Evolutionary conservation across 2,329 filamentous ascomycete genomes (phyloP).

Genomic region (Thelonectria blattea): DNA sequence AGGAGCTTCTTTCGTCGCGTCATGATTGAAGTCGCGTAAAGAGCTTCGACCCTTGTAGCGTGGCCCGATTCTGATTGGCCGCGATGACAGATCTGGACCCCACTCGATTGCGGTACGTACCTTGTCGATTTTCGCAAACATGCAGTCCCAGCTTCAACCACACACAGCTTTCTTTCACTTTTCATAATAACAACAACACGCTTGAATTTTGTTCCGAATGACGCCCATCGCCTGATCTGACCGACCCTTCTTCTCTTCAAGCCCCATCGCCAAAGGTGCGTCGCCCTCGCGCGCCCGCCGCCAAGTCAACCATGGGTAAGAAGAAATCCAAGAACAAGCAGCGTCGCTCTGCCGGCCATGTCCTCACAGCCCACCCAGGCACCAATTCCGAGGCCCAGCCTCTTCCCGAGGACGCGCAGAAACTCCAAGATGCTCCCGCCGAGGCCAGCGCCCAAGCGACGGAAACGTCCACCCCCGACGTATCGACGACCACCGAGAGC

Average conservation of each 20-base stretch:
- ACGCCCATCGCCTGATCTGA: background rate
- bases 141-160: background rate
- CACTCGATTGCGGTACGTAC: background rate
- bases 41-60: conserved; percentile 4
- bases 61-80: conserved; percentile 8
- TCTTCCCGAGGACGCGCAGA: conserved; percentile 13
- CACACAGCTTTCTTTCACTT: background rate
- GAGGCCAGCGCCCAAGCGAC: background rate
- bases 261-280: conserved; percentile 20
- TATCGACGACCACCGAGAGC: conserved; percentile 36
- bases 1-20: conserved; percentile 16
- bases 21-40: conserved; percentile 23
- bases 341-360: conserved; percentile 18
- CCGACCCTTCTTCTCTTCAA: too few species aligned
- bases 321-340: conserved; percentile 27
- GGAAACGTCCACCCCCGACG: conserved; percentile 21
- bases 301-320: conserved; percentile 34
- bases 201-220: background rate
- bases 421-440: conserved; percentile 6
- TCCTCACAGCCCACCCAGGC: conserved; percentile 28
- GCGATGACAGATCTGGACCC: background rate
- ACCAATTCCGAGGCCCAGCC: conserved; percentile 17
- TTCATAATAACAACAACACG: background rate
- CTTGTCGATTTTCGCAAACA: background rate
- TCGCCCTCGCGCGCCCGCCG: conserved; percentile 13